Evolutionary conservation across 306 rosid species (phyloP).

Genomic region (Boehmeria nivea): DNA sequence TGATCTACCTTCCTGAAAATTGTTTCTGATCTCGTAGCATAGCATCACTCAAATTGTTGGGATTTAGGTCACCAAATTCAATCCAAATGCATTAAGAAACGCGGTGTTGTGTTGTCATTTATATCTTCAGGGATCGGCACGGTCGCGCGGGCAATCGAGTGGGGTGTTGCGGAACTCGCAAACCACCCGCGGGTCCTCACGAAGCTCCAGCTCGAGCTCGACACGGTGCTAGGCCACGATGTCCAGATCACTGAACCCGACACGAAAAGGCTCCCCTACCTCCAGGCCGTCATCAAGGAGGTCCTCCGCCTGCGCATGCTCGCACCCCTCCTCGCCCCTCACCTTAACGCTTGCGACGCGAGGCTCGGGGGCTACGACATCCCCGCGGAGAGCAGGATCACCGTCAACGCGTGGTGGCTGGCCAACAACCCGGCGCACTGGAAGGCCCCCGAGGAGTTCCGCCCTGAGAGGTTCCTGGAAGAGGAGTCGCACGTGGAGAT

Average conservation of each 20-base stretch:
- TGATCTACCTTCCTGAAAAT: no score
- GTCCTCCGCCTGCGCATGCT: slow-evolving; percentile 77
- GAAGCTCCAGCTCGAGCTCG: slow-evolving; percentile 54
- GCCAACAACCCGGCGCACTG: slow-evolving; percentile 86
- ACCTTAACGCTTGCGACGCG: slow-evolving; percentile 82
- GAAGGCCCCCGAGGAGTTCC: slow-evolving; percentile 73
- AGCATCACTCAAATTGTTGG: no score
- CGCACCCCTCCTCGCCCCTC: slow-evolving; percentile 81
- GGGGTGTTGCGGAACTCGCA: slow-evolving; percentile 90
- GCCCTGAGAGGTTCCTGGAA: slow-evolving; percentile 82
- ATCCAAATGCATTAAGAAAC: no score
- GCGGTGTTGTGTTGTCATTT: no score
- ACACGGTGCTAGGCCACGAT: slow-evolving; percentile 53
- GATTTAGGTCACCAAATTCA: no score
- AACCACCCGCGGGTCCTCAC: slow-evolving; percentile 69
- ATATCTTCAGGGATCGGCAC: slow-evolving; percentile 96
- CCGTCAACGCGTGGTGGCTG: slow-evolving; percentile 87
- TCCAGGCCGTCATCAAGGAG: slow-evolving; percentile 81
- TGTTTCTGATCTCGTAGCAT: no score
- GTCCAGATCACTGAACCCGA: slow-evolving; percentile 71
- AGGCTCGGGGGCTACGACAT: slow-evolving; percentile 56
- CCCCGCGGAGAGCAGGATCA: no score
- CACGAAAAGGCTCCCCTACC: slow-evolving; percentile 61
- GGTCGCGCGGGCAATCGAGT: slow-evolving; percentile 81
- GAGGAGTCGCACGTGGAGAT: slow-evolving; percentile 68